phyloP scores from a whole-genome alignment of 2,329 filamentous ascomycete species.

The Fusarium tjaetaba region DNA sequence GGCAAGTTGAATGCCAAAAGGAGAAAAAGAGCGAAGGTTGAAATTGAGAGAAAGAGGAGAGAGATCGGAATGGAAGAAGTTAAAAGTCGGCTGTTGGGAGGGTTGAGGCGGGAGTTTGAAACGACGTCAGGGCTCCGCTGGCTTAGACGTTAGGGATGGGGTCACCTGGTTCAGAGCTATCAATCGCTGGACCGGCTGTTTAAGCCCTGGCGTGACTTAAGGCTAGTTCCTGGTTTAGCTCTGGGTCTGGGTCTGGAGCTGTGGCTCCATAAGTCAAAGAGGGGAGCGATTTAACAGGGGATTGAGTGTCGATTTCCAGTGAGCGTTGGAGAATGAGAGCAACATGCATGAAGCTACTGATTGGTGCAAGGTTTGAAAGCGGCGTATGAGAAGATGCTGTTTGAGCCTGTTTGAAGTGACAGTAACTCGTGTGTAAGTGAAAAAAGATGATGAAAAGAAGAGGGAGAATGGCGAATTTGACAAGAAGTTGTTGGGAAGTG shows the following conservation, averaged over 20 bases:
- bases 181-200: slow-evolving; percentile 8
- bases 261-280: slow-evolving; percentile 18
- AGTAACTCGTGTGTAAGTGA: neutral
- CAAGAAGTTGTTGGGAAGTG: neutral
- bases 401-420: neutral
- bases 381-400: neutral
- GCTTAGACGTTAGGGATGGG: slow-evolving; percentile 16
- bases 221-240: slow-evolving; percentile 3
- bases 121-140: slow-evolving; percentile 46
- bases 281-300: slow-evolving; percentile 23
- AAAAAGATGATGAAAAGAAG: neutral
- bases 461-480: neutral
- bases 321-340: neutral
- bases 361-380: slow-evolving; percentile 10
- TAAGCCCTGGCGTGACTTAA: neutral
- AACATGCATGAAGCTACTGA: slow-evolving; percentile 27
- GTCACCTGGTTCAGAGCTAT: slow-evolving; percentile 24
- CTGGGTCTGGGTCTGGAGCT: slow-evolving; percentile 9
- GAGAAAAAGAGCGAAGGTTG: slow-evolving; percentile 3
- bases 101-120: slow-evolving; percentile 10
- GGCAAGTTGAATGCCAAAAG: neutral
- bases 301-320: slow-evolving; percentile 9
- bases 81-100: slow-evolving; percentile 32
- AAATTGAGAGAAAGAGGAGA: slow-evolving; percentile 13
- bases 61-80: slow-evolving; percentile 22